Base-by-base conservation (phyloP, 2,329 filamentous ascomycete species). In the Mycogone perniciosa region DNA sequence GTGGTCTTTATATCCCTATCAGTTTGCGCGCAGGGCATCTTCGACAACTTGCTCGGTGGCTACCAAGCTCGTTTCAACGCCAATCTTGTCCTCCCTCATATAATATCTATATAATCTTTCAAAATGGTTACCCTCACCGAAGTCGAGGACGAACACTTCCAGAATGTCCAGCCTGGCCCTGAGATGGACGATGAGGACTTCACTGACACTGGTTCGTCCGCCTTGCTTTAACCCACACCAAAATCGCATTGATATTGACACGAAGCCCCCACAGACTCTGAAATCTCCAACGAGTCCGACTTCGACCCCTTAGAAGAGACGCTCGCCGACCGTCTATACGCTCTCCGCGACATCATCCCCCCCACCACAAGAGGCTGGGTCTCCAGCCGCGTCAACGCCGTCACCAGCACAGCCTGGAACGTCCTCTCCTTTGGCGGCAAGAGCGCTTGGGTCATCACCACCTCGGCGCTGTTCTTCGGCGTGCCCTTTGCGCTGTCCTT, bases 81-180 rank as follows among this genome's bases (percentile, higher is more conserved):
- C 33, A 35, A 37, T 11, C 9, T 20, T 33, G 13, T 11, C 33
- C 27, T 35, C 7, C 10, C 20, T 11, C 30, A 9, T 4, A 7
- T 47, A 13, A 9, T 27, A 27, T 39, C 33, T 34, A 8, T 27
- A 44, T 47, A 59, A 63, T 50, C 57, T 53, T 58, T 52, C 73
- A 84, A 71, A 63, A 96, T 97, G 92, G 92, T 97, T 71, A 89
- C 92, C 74, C 88, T 97, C 67, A 88, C 89, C 68, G 92, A 97
- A 78, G 92, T 97, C 66, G 86, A 95, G 68, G 92, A 97, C 69
- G 91, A 96, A 80, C 88, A 95, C 73, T 95, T 96, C 77, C 79
- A 86, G 73, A 76, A 81, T 69, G 75, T 78, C 60, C 84, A 86
- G 64, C 73, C 83, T 56, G 76, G 81, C 52, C 81, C 84, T 54